Base-by-base conservation (phyloP, 352 stramenopile species). In the Pythium phragmitis region DNA sequence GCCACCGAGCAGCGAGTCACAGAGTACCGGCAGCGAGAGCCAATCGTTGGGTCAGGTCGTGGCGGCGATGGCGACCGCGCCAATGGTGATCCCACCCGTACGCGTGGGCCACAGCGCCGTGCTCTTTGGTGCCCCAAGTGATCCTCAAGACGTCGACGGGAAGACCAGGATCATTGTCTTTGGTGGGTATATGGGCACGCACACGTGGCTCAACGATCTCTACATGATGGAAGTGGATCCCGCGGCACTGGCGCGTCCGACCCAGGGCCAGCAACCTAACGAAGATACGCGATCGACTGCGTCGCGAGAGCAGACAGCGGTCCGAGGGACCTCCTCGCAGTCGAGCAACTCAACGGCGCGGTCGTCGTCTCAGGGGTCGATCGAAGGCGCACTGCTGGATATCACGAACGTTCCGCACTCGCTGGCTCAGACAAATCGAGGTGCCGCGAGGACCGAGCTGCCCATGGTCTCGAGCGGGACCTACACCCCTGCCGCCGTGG, bases 131-230 rank as follows among this genome's bases (percentile, higher is more conserved):
- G 21, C n/a, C 21, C 13, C 11, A 7, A n/a, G 47, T 19, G 28
- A 54, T 54, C 9, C 11, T n/a, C 7, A 54, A 16, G 13, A 8
- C n/a, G 12, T 7, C 21, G 7, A n/a, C 37, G 50, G 4, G 13
- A 37, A 39, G 45, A 50, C n/a, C 6, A 48, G 33, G 67, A 23
- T 90, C 16, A 46, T 92, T 34, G 50, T 92, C 5, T 92, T 92
- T 47, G 83, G 83, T 1, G 83, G 83, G 23, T 92, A 92, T 41
- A 77, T 76, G 45, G 83, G 83, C 0, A 75, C 70, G 2, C 75
- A 82, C 48, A 58, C 56, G 3, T 92, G 83, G 83, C 70, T 90
- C 1, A 77, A 88, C 58, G 83, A 92, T 58, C n/a, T 88, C 34
- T 69, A 87, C 45, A 36, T 87, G 19, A 71, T 92, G 19, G 60